phyloP scores from a whole-genome alignment of 179 eudicot genomes.

The Beta lomatogona region DNA sequence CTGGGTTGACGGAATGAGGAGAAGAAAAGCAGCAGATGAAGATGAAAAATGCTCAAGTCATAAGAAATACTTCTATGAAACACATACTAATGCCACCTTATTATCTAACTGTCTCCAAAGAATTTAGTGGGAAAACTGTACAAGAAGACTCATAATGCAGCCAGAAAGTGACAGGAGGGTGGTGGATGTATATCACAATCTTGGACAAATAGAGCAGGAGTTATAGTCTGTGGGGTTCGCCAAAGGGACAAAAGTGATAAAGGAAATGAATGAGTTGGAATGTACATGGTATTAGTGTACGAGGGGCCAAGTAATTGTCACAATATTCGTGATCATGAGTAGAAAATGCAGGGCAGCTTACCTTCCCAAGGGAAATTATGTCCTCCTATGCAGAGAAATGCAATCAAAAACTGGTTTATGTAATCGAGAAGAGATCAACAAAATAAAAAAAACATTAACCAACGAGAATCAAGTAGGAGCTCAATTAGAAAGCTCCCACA shows the following conservation, averaged over 20 bases:
- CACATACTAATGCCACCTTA: neutral
- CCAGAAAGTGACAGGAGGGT: conserved; percentile 5
- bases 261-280: conserved; percentile 14
- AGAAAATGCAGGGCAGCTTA: conserved; percentile 16
- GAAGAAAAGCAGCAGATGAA: neutral
- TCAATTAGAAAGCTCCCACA: too few relatives aligned
- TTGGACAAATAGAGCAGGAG: neutral
- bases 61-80: neutral
- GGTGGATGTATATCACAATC: conserved; percentile 12
- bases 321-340: conserved; percentile 14
- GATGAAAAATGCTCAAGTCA: neutral
- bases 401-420: neutral
- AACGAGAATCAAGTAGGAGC: neutral
- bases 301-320: conserved; percentile 21
- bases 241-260: conserved; percentile 16
- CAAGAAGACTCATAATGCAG: conserved; percentile 15
- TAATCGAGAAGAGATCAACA: neutral
- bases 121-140: neutral
- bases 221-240: conserved; percentile 22
- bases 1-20: neutral
- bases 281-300: conserved; percentile 2
- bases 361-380: conserved; percentile 18
- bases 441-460: neutral
- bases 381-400: conserved; percentile 3
- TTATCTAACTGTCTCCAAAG: neutral